Base-by-base conservation (phyloP, 148 eudicot species). In the Chenopodium berlandieri region DNA sequence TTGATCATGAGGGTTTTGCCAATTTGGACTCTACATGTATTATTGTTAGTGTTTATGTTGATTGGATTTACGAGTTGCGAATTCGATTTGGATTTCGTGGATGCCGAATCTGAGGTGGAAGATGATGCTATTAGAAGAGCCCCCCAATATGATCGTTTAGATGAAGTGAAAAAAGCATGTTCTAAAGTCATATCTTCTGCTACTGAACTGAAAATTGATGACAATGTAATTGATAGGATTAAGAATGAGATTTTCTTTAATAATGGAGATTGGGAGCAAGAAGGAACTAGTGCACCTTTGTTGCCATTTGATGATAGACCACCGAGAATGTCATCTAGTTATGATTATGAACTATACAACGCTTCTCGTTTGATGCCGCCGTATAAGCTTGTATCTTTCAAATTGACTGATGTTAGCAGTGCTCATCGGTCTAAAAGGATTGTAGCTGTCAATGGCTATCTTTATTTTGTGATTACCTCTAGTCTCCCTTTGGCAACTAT, bases 191-290 rank as follows among this genome's bases (percentile, higher is more conserved):
- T 91, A 40, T 56, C 63, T 65, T 86, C 90, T 78, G 93, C 89
- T 75, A 58, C 90, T 73, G 90, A 85, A 25, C 73, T 91, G 75
- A 86, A 84, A 54, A 85, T 88, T 25, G 88, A 88, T 85, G 88
- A 84, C 74, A 83, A 80, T 83, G 82, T 89, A 47, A 66, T 88
- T 62, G 79, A 74, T 81, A 78, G 60, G 30, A 89, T 95, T 12
- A 88, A 88, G 82, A 79, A 92, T 69, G 89, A 86, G 67, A 83
- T 93, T 10, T 88, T 93, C 46, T 93, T 95, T 87, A 19, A 75
- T 64, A 89, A 90, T 88, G 98, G 98, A 58, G 98, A 95, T 90
- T 95, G 98, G 98, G 90, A 89, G 87, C 97, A 95, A 48, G 69
- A 80, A 46, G 83, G 65, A 56, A 83, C 83, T 82, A 87, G 73